phyloP scores from a whole-genome alignment of 306 rosid genomes.

The Aeschynomene evenia region DNA sequence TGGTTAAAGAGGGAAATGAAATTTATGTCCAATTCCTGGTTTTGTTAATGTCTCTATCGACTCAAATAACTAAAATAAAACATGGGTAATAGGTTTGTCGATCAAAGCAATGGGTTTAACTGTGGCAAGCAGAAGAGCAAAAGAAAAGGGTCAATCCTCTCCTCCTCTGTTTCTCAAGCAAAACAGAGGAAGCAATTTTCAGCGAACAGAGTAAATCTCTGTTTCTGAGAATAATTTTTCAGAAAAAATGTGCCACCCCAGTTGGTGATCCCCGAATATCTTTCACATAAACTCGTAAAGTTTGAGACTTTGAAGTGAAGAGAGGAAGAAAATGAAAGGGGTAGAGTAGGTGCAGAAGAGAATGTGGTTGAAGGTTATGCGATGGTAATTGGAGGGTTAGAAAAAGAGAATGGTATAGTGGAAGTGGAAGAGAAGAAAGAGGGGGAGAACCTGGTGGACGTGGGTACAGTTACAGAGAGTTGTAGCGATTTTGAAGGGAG shows the following conservation, averaged over 20 bases:
- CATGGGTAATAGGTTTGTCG: not conserved
- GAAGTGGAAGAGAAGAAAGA: constrained; percentile 3
- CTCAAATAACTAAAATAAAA: not conserved
- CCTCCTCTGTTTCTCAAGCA: no score
- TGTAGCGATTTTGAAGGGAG: constrained; percentile 72
- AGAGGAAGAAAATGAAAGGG: constrained; percentile 5
- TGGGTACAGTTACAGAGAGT: constrained; percentile 45
- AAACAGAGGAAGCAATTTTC: no score
- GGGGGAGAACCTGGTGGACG: constrained; percentile 1
- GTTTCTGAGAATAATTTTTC: not conserved
- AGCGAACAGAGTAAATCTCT: not conserved
- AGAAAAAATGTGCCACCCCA: constrained; percentile 6
- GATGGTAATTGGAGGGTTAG: constrained; percentile 35
- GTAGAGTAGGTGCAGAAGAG: constrained; percentile 22
- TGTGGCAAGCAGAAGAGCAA: constrained; percentile 12
- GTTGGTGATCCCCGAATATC: not conserved
- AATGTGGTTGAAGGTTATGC: constrained; percentile 24
- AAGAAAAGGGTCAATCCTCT: no score
- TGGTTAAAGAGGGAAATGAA: constrained; percentile 6
- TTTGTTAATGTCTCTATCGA: constrained; percentile 14
- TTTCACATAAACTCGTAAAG: constrained; percentile 19
- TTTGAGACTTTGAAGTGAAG: not conserved
- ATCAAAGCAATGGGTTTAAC: constrained; percentile 29
- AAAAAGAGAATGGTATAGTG: constrained; percentile 50
- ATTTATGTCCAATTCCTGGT: constrained; percentile 13